Evolutionary conservation across 1,284 basidiomycete genomes (phyloP).

Genomic region (Lentinula novae-zelandiae): DNA sequence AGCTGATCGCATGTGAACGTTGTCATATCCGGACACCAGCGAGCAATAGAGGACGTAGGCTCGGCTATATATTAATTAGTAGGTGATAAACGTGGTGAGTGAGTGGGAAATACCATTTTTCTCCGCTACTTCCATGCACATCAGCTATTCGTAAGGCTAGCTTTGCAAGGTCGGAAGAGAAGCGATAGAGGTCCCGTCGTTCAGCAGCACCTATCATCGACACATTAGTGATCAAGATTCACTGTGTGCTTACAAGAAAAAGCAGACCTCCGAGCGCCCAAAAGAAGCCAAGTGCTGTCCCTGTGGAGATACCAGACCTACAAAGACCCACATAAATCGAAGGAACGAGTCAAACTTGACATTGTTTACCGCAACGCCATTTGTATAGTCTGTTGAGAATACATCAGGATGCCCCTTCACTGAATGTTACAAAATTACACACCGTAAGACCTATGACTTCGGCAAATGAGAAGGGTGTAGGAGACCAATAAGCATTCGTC

Average conservation of each 20-base stretch:
- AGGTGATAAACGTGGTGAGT: too few species aligned
- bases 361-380: conserved; percentile 50
- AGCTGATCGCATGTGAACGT: conserved; percentile 58
- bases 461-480: conserved; percentile 47
- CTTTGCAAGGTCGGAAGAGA: conserved; percentile 64
- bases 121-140: conserved; percentile 54
- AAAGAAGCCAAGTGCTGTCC: conserved; percentile 65
- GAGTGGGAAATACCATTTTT: conserved; percentile 49
- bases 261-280: conserved; percentile 59
- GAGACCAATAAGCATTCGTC: conserved; percentile 67
- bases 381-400: conserved; percentile 48
- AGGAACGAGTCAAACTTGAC: neutral
- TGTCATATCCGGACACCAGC: conserved; percentile 66
- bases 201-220: conserved; percentile 48
- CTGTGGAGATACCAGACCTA: conserved; percentile 63
- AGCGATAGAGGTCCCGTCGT: conserved; percentile 55
- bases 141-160: conserved; percentile 63
- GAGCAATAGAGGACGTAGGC: conserved; percentile 56
- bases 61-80: conserved; percentile 36
- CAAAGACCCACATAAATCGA: neutral
- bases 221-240: neutral
- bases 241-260: neutral
- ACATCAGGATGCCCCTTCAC: neutral
- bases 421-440: conserved; percentile 19
- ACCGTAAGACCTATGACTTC: conserved; percentile 66